A percentile compares a stretch with the other conserved stretches of the same genome.
Evolutionary conservation across 164 flowering plant genomes (phyloP).

Genomic region (Stephania japonica): DNA sequence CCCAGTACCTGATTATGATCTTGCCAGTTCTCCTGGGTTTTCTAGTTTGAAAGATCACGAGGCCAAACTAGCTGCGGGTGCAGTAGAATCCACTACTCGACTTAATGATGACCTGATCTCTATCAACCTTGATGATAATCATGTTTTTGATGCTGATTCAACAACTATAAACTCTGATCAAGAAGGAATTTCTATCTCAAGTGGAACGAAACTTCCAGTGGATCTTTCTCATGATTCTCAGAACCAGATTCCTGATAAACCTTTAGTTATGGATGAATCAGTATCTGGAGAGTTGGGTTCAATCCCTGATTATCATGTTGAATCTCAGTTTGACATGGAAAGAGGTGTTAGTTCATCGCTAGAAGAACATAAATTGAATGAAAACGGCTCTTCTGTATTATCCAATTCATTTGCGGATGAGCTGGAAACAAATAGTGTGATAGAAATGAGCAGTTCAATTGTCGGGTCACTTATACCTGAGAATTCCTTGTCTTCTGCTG

Average conservation of each 20-base stretch:
- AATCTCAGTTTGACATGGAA: slow-evolving; percentile 19
- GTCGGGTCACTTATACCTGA: slow-evolving; percentile 32
- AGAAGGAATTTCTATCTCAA: slow-evolving; percentile 20
- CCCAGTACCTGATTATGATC: slow-evolving; percentile 23
- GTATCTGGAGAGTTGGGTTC: slow-evolving; percentile 27
- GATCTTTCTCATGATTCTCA: slow-evolving; percentile 23
- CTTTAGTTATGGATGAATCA: slow-evolving; percentile 21
- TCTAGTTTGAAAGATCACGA: slow-evolving; percentile 25
- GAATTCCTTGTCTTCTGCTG: slow-evolving; percentile 53
- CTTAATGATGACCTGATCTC: slow-evolving; percentile 21
- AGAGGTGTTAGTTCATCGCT: slow-evolving; percentile 21
- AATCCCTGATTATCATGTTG: slow-evolving; percentile 23
- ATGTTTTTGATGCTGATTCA: slow-evolving; percentile 21
- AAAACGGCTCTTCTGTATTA: slow-evolving; percentile 26
- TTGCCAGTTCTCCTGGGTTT: slow-evolving; percentile 20
- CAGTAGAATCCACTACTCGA: slow-evolving; percentile 24
- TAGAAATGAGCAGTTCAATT: slow-evolving; percentile 23
- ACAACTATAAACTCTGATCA: slow-evolving; percentile 19
- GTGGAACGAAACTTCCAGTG: slow-evolving; percentile 21
- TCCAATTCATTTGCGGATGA: slow-evolving; percentile 25
- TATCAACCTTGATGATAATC: slow-evolving; percentile 15
- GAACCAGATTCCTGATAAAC: slow-evolving; percentile 19
- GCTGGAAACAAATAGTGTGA: slow-evolving; percentile 27
- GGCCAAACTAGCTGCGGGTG: slow-evolving; percentile 17
- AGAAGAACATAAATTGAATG: slow-evolving; percentile 25